phyloP scores from a whole-genome alignment of 441 rosid species.

The Gossypium trilobum region DNA sequence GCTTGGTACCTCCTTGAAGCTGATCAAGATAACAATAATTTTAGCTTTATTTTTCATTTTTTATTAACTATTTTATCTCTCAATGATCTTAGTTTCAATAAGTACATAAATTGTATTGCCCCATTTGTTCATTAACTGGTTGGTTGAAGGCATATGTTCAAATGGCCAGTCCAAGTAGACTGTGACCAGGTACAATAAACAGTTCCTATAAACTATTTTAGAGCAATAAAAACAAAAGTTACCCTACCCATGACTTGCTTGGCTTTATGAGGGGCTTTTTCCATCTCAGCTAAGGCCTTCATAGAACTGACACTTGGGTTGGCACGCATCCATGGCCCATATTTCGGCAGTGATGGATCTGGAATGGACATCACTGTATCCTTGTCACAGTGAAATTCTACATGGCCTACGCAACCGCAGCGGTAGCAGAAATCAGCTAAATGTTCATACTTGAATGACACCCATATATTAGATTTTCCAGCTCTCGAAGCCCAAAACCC shows the following conservation, averaged over 20 bases:
- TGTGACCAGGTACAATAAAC: neutral
- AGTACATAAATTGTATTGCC: neutral
- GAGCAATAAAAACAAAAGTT: neutral
- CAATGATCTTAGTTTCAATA: neutral
- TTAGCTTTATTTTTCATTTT: neutral
- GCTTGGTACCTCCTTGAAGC: constrained; percentile 88
- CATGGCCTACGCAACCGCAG: constrained; percentile 11
- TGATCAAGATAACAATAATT: constrained; percentile 17
- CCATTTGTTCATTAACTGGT: neutral
- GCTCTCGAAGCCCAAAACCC: constrained; percentile 16
- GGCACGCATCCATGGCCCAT: constrained; percentile 19
- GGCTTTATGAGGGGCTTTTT: constrained; percentile 13
- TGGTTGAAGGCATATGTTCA: neutral
- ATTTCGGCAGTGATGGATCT: constrained; percentile 14
- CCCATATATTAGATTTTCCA: constrained; percentile 12
- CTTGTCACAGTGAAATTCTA: constrained; percentile 10
- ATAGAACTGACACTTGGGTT: constrained; percentile 10
- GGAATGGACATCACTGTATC: constrained; percentile 15
- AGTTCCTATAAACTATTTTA: neutral
- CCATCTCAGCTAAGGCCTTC: constrained; percentile 13
- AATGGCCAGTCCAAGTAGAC: neutral
- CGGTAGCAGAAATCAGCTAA: constrained; percentile 14
- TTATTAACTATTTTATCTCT: neutral
- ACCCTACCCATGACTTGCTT: constrained; percentile 11
- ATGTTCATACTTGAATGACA: constrained; percentile 14